Base-by-base conservation (phyloP, 768 basidiomycete genomes). In the Kwoniella sp. region DNA sequence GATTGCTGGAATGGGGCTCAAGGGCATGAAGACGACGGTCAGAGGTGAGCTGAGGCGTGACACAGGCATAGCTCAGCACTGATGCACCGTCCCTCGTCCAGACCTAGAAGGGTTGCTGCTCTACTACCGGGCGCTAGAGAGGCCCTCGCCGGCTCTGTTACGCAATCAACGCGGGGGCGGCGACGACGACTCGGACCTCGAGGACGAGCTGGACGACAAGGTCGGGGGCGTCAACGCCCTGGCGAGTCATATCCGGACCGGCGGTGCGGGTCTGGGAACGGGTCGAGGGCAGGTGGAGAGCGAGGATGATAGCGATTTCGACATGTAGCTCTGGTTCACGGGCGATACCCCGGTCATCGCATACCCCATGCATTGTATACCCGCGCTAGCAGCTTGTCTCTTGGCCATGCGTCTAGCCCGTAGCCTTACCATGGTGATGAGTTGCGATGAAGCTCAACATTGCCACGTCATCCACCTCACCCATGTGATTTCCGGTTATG, bases 251-350 rank as follows among this genome's bases (percentile, higher is more conserved):
- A 58, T 66, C 28, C 46, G 67, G 19, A 15, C 40, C 23, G 67
- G 60, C 19, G 67, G 69, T 27, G 45, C 40, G 82, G 54, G 76
- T 75, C 11, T 63, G 71, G 32, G 64, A 56, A 50, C 57, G n/a
- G 56, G 54, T 29, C 27, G 48, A 28, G 58, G 62, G 17, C 32
- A 78, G 83, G 46, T 75, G 76, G 25, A 61, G 75, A n/a, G 45
- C 31, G 55, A 65, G 11, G 83, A 79, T 36, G 82, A 85, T 63
- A 86, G 85, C 27, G 89, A 89, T 70, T 83, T 82, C 27, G 83
- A 84, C 46, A 86, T 92, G 46, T 73, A 53, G 37, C 15, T n/a
- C n/a, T n/a, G n/a, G n/a, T n/a, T n/a, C n/a, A n/a, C n/a, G n/a
- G n/a, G n/a, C n/a, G n/a, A n/a, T n/a, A n/a, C n/a, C n/a, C n/a